Conservation (phyloP, 2,329 filamentous ascomycete genomes). For the Penicillium sp. region DNA sequence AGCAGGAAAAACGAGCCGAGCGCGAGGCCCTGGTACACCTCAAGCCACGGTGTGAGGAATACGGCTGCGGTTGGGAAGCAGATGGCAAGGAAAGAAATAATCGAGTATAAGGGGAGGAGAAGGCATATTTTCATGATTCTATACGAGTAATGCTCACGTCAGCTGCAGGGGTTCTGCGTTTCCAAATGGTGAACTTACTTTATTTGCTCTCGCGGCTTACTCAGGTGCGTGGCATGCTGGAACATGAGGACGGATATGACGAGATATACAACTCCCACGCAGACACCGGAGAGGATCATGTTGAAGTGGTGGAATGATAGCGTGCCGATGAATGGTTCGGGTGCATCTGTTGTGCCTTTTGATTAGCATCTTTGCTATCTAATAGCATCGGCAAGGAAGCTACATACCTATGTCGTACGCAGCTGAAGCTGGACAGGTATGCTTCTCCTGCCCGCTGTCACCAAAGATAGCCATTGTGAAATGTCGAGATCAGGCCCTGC, state of each 20-base stretch:
- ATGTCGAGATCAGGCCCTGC: too few species aligned
- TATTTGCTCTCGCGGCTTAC: slow-evolving; percentile 48
- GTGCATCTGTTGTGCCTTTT: neutral
- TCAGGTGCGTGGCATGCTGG: slow-evolving; percentile 46
- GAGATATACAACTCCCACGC: slow-evolving; percentile 38
- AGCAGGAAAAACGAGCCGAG: slow-evolving; percentile 53
- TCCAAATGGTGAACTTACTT: slow-evolving; percentile 34
- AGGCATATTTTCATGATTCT: slow-evolving; percentile 50
- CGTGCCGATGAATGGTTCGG: slow-evolving; percentile 24
- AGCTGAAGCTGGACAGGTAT: neutral
- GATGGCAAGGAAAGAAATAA: slow-evolving; percentile 47
- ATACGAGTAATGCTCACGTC: neutral
- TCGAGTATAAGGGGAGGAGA: slow-evolving; percentile 48
- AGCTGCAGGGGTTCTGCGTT: neutral
- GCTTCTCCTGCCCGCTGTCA: neutral
- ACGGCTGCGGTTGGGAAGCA: slow-evolving; percentile 44
- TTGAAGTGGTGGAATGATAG: slow-evolving; percentile 42
- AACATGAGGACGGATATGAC: slow-evolving; percentile 37
- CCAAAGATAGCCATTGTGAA: neutral
- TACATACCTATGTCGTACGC: neutral
- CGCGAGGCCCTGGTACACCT: slow-evolving; percentile 47
- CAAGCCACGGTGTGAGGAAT: slow-evolving; percentile 48
- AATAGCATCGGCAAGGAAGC: too few species aligned
- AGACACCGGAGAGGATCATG: slow-evolving; percentile 43
- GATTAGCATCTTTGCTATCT: too few species aligned